Evolutionary conservation across 1,284 basidiomycete genomes (phyloP).

Genomic region (Polyporus tsugae): DNA sequence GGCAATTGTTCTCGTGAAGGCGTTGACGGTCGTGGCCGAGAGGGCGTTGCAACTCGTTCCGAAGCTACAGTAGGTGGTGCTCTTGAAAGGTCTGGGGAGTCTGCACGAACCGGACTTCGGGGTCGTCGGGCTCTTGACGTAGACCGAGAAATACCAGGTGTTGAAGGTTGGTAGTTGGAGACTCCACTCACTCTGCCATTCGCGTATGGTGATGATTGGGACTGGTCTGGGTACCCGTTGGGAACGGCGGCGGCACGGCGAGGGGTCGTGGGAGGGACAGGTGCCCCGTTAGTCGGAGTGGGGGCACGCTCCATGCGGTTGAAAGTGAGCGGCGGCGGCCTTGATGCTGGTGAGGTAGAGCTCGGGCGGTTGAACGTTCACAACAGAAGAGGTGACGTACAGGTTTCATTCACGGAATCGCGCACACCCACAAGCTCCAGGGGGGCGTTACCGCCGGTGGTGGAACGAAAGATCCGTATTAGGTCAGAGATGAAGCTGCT

Average conservation of each 20-base stretch:
- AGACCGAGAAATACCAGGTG: slow-evolving; percentile 26
- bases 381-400: slow-evolving; percentile 41
- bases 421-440: slow-evolving; percentile 65
- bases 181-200: slow-evolving; percentile 32
- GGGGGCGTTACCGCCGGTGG: slow-evolving; percentile 57
- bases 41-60: slow-evolving; percentile 34
- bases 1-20: slow-evolving; percentile 35
- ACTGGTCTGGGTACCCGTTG: slow-evolving; percentile 34
- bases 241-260: slow-evolving; percentile 29
- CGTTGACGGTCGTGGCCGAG: slow-evolving; percentile 35
- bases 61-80: slow-evolving; percentile 29
- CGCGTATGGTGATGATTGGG: slow-evolving; percentile 14
- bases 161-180: slow-evolving; percentile 29
- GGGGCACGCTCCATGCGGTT: slow-evolving; percentile 43
- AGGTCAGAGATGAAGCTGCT: slow-evolving; percentile 73
- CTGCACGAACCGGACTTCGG: slow-evolving; percentile 36
- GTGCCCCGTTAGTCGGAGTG: slow-evolving; percentile 40
- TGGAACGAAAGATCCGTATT: slow-evolving; percentile 73
- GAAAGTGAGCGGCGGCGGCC: slow-evolving; percentile 36
- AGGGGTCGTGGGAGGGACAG: slow-evolving; percentile 38
- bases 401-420: slow-evolving; percentile 48
- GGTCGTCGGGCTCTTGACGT: slow-evolving; percentile 36
- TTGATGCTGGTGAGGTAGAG: slow-evolving; percentile 39
- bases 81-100: slow-evolving; percentile 36
- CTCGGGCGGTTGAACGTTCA: slow-evolving; percentile 23